phyloP scores from a whole-genome alignment of 2,329 filamentous ascomycete genomes.

The Pseudomassariella vexata region DNA sequence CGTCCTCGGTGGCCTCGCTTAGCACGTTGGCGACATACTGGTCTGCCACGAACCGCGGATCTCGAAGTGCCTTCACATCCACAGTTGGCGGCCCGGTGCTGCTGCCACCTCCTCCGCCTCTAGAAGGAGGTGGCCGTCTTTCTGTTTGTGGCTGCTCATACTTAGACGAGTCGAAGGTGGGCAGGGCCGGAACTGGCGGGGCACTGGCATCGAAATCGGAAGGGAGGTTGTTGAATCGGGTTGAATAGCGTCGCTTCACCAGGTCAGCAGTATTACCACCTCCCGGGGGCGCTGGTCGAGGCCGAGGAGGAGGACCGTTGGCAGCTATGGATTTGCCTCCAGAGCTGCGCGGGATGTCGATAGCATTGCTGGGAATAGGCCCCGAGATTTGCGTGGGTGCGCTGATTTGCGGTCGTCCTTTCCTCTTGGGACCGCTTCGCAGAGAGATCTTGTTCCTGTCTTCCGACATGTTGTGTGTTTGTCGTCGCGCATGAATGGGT shows the following conservation, averaged over 20 bases:
- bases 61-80: constrained; percentile 71
- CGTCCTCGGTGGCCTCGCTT: constrained; percentile 79
- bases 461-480: constrained; percentile 47
- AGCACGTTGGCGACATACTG: constrained; percentile 71
- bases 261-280: constrained; percentile 70
- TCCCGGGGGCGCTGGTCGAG: constrained; percentile 43
- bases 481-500: not conserved
- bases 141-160: constrained; percentile 46
- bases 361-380: constrained; percentile 49
- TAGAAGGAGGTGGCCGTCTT: constrained; percentile 47
- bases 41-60: constrained; percentile 74
- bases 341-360: constrained; percentile 26
- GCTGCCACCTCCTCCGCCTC: constrained; percentile 38
- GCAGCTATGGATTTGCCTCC: constrained; percentile 25
- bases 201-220: constrained; percentile 62
- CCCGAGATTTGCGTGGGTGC: constrained; percentile 58
- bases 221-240: constrained; percentile 76
- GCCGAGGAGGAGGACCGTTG: constrained; percentile 24
- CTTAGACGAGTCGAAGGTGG: constrained; percentile 44
- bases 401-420: constrained; percentile 55
- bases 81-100: constrained; percentile 55
- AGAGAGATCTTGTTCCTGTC: constrained; percentile 58
- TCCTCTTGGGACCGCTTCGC: constrained; percentile 54
- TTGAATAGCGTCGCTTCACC: constrained; percentile 91
- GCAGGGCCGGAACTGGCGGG: constrained; percentile 67